Evolutionary conservation across 805 yeast species (phyloP).

Genomic region (Nakazawaea siamensis): DNA sequence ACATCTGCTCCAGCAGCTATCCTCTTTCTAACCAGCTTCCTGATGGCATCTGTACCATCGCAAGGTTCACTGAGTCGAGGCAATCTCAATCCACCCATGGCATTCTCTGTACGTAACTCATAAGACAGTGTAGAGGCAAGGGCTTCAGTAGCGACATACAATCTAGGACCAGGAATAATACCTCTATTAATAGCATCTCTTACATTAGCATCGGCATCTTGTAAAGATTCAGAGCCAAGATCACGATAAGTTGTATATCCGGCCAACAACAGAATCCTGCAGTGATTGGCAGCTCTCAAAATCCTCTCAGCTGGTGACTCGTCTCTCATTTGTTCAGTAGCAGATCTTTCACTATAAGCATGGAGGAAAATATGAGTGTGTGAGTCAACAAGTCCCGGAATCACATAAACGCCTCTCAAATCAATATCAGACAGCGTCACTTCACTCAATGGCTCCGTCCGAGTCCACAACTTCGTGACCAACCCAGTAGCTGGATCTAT

Average conservation of each 20-base stretch:
- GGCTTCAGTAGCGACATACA: conserved; percentile 20
- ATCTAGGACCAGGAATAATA: conserved; percentile 17
- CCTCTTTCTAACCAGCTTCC: conserved; percentile 19
- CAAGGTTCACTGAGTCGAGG: conserved; percentile 19
- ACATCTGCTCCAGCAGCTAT: conserved; percentile 21
- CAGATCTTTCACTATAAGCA: conserved; percentile 20
- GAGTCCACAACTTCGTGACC: conserved; percentile 11
- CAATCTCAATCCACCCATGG: conserved; percentile 16
- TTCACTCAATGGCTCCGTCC: conserved; percentile 7
- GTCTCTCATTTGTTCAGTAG: conserved; percentile 19
- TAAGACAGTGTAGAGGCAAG: conserved; percentile 17
- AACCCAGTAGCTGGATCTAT: conserved; percentile 18
- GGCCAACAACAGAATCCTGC: conserved; percentile 16
- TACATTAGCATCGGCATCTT: conserved; percentile 20
- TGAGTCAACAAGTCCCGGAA: conserved; percentile 22
- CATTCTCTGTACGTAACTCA: conserved; percentile 18
- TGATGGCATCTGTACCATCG: conserved; percentile 19
- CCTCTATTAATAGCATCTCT: conserved; percentile 21
- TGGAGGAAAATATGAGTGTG: conserved; percentile 22
- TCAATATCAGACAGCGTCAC: conserved; percentile 15
- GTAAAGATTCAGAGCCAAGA: conserved; percentile 21
- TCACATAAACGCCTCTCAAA: conserved; percentile 16
- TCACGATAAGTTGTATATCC: conserved; percentile 23
- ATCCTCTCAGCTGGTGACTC: conserved; percentile 20
- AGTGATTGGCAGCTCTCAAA: conserved; percentile 19